Evolutionary conservation across 495 filamentous ascomycete species (phyloP).

Genomic region (Pyronema omphalodes): DNA sequence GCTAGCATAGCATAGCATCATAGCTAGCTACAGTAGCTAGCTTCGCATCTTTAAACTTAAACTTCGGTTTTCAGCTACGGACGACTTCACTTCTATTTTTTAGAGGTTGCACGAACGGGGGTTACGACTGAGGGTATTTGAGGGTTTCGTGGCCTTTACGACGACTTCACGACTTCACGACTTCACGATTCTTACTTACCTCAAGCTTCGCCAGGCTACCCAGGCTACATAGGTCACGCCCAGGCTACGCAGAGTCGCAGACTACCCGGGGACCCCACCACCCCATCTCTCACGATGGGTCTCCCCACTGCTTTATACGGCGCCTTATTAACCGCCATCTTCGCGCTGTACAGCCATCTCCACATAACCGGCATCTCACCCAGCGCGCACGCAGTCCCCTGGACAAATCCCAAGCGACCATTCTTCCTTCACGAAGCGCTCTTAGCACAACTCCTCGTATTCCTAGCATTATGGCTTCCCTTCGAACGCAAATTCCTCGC

Average conservation of each 20-base stretch:
- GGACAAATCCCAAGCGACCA: neutral
- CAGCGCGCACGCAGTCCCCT: neutral
- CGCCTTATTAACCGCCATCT: neutral
- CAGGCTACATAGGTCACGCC: too few relatives aligned
- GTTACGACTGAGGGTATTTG: too few relatives aligned
- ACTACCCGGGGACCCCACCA: neutral
- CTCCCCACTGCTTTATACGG: neutral
- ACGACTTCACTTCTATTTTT: too few relatives aligned
- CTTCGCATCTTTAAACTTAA: too few relatives aligned
- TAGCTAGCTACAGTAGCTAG: too few relatives aligned
- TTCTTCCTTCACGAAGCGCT: constrained; percentile 12
- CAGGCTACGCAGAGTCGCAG: too few relatives aligned
- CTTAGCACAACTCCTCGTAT: constrained; percentile 6
- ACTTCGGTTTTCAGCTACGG: too few relatives aligned
- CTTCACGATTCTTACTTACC: neutral
- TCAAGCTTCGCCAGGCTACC: too few relatives aligned
- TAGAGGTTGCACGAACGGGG: too few relatives aligned
- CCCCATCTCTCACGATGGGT: neutral
- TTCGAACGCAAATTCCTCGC: constrained; percentile 1
- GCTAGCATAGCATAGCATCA: too few relatives aligned
- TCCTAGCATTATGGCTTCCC: constrained; percentile 10
- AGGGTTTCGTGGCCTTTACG: too few relatives aligned
- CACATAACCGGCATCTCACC: neutral
- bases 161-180: too few relatives aligned
- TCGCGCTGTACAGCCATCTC: neutral